Evolutionary conservation across 768 basidiomycete genomes (phyloP).

Genomic region (Kwoniella botswanensis): DNA sequence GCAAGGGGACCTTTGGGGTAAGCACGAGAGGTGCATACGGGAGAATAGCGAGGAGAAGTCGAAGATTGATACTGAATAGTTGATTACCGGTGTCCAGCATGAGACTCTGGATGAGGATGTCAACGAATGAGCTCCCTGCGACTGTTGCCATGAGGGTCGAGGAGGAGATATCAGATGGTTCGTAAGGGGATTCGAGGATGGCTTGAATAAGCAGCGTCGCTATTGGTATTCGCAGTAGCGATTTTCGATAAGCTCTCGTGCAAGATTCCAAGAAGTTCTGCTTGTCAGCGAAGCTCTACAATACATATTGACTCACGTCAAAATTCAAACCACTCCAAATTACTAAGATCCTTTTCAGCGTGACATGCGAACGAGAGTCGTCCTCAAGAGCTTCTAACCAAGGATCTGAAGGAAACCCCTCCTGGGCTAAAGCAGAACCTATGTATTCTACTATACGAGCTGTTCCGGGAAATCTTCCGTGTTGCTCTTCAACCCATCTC

Average conservation of each 20-base stretch:
- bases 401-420: neutral
- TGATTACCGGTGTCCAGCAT: constrained; percentile 44
- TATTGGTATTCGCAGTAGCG: constrained; percentile 16
- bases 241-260: neutral
- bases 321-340: constrained; percentile 22
- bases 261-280: constrained; percentile 18
- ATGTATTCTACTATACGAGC: neutral
- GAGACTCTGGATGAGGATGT: constrained; percentile 32
- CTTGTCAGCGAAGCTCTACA: constrained; percentile 1
- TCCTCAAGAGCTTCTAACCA: constrained; percentile 9
- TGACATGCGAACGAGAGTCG: neutral
- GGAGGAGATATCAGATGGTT: constrained; percentile 3
- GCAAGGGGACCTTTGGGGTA: constrained; percentile 41
- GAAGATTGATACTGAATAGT: constrained; percentile 44
- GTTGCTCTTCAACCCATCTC: constrained; percentile 1
- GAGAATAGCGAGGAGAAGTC: constrained; percentile 40
- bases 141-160: constrained; percentile 21
- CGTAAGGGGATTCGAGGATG: constrained; percentile 16
- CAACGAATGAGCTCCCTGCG: constrained; percentile 12
- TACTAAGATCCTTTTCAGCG: constrained; percentile 9
- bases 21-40: constrained; percentile 43
- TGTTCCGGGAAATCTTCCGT: neutral
- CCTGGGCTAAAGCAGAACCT: neutral
- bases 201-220: constrained; percentile 16
- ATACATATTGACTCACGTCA: constrained; percentile 15